Evolutionary conservation across 2,329 filamentous ascomycete genomes (phyloP).

Genomic region (Pestalotiopsis sp.): DNA sequence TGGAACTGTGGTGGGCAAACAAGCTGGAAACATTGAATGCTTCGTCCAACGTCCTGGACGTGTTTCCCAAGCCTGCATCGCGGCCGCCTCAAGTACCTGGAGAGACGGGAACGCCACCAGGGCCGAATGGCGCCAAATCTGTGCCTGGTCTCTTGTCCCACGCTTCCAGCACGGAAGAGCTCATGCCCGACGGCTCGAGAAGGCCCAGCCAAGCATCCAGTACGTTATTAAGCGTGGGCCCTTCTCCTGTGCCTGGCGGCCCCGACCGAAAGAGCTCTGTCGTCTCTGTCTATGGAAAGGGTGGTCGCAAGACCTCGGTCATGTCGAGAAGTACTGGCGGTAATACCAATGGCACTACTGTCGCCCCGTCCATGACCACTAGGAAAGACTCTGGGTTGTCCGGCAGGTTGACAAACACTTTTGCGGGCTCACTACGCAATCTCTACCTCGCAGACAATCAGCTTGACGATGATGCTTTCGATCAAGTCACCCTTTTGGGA

Average conservation of each 20-base stretch:
- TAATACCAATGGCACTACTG: constrained; percentile 47
- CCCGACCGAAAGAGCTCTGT: constrained; percentile 79
- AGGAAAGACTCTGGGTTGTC: constrained; percentile 92
- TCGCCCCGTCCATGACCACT: constrained; percentile 54
- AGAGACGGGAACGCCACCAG: constrained; percentile 40
- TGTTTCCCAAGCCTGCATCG: constrained; percentile 84
- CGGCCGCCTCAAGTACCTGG: constrained; percentile 65
- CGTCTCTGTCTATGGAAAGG: constrained; percentile 77
- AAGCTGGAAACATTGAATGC: constrained; percentile 91
- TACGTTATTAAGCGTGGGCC: constrained; percentile 74
- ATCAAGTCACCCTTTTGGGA: constrained; percentile 79
- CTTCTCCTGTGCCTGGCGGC: constrained; percentile 65
- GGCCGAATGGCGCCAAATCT: constrained; percentile 41
- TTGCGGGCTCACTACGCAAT: constrained; percentile 82
- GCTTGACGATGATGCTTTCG: constrained; percentile 92
- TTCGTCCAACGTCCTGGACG: constrained; percentile 89
- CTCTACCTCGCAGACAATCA: constrained; percentile 92
- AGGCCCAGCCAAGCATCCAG: constrained; percentile 85
- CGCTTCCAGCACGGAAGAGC: constrained; percentile 77
- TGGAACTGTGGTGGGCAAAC: constrained; percentile 95
- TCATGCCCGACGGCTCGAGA: constrained; percentile 60
- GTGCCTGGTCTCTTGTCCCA: constrained; percentile 53
- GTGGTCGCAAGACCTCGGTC: constrained; percentile 83
- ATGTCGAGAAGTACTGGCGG: constrained; percentile 64
- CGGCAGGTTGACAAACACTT: constrained; percentile 79